Evolutionary conservation across 2,329 filamentous ascomycete species (phyloP), one percentile per base, ranked within the genome.

Genomic region (Cryoendolithus antarcticus): DNA sequence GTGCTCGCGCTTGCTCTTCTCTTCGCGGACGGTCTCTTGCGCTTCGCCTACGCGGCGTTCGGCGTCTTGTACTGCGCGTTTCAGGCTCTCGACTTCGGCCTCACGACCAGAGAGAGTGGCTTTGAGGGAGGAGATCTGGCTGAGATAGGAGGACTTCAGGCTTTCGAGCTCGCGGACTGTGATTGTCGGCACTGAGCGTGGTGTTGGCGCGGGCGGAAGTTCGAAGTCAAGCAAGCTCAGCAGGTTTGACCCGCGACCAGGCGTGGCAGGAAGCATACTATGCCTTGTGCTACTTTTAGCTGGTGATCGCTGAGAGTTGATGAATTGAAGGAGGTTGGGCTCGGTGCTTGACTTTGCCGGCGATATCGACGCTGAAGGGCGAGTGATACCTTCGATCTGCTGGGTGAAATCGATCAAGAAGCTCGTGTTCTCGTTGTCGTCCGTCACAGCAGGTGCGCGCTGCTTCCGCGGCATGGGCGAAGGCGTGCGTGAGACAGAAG

Each of bases 21-120:
- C 81, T 54, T 94, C 86, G 35, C 88, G 79, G 32, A 94, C 67
- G 50, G 81, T 73, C 64, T 95, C 86, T 61, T 86, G 72, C 37
- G 81, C 82, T 63, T 91, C 82, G 24, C 86, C 89, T 12, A 93
- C 88, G 13, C 89, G 80, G 57, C 86, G 82, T 65, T 98, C 91
- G 0, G 91, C 89, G 61, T 96, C 88, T 4, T 76, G 77, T 24
- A 96, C 77, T 1, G 91, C 86, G 32, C 82, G 77, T 59, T 94
- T 94, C 42, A 96, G 72, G 28, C 82, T 89, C 37, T 79, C 71
- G 29, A 91, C 85, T 59, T 96, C 88, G 4, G 89, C 89, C 58
- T 96, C 89, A 54, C 91, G 93, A 35, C 91, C 91, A 52, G 80
- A 88, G 7, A 98, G 69, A 7, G 85, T 89, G 3, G 91, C 91